Percentiles rank a stretch among this genome's conserved stretches.
Evolutionary conservation across 176 grass and related monocot genomes (phyloP).

Genomic region (Elaeis guineensis): DNA sequence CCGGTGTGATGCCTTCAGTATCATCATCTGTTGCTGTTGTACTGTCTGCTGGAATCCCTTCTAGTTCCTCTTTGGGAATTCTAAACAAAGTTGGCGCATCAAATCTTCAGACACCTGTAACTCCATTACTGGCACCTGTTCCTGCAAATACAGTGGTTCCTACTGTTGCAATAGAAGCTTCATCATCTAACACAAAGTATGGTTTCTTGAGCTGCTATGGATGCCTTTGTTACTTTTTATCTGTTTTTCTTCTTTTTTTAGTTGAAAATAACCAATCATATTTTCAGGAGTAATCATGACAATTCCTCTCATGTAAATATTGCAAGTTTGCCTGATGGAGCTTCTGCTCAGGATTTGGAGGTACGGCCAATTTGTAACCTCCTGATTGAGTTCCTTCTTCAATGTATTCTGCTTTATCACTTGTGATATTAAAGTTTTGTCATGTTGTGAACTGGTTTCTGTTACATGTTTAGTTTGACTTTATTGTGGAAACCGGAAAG

Average conservation of each 20-base stretch:
- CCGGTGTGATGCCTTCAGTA: constrained; percentile 4
- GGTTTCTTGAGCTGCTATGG: background rate
- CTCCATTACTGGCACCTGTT: constrained; percentile 14
- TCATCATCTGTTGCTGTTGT: constrained; percentile 18
- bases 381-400: too few relatives aligned
- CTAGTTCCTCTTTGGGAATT: constrained; percentile 17
- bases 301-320: constrained; percentile 20
- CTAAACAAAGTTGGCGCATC: constrained; percentile 10
- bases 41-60: constrained; percentile 26
- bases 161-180: constrained; percentile 26
- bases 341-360: constrained; percentile 72
- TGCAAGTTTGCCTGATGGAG: constrained; percentile 33
- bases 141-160: constrained; percentile 19
- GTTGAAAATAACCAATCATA: background rate
- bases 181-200: background rate
- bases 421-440: too few relatives aligned
- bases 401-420: too few relatives aligned
- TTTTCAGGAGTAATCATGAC: constrained; percentile 49
- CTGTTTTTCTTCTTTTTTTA: constrained; percentile 8
- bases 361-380: constrained; percentile 26
- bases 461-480: too few relatives aligned
- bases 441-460: too few relatives aligned
- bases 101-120: constrained; percentile 29
- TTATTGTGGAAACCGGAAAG: too few relatives aligned
- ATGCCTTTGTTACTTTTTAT: constrained; percentile 3